Percentiles rank a stretch among this genome's conserved stretches.
These are phyloP conservation scores for Yarrowia galli DNA, from an alignment of 1,139 yeast species.

Conservation along the genomic window DNA sequence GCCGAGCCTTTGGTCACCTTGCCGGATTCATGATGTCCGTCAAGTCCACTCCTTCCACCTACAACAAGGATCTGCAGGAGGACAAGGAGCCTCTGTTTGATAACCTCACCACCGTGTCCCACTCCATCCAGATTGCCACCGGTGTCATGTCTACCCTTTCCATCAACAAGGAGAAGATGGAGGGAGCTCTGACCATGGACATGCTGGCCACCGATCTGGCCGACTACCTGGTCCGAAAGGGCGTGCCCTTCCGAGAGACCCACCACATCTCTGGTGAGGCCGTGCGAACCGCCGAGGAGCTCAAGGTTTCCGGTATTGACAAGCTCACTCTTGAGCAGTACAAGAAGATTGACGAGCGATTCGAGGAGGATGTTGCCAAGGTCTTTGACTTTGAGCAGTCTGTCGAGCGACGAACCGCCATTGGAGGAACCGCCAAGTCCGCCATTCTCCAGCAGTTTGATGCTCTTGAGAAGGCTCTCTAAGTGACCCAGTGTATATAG, in stretches of 20 bases:
- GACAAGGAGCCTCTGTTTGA: slow-evolving; percentile 98
- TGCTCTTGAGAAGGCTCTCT: slow-evolving; percentile 43
- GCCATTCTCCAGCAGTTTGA: slow-evolving; percentile 83
- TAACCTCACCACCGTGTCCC: slow-evolving; percentile 87
- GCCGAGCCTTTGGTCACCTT: slow-evolving; percentile 93
- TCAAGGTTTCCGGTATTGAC: slow-evolving; percentile 77
- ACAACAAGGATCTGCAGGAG: slow-evolving; percentile 98
- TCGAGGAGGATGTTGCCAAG: slow-evolving; percentile 77
- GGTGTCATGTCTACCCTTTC: slow-evolving; percentile 90
- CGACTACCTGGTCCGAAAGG: slow-evolving; percentile 94
- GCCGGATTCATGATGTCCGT: slow-evolving; percentile 96
- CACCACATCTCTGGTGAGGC: slow-evolving; percentile 98
- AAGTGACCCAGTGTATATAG: slow-evolving; percentile 7
- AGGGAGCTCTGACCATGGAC: slow-evolving; percentile 91
- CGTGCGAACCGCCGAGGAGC: slow-evolving; percentile 87
- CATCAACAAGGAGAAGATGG: slow-evolving; percentile 78
- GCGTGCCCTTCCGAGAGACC: slow-evolving; percentile 98
- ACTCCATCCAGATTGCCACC: slow-evolving; percentile 90
- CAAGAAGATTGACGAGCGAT: slow-evolving; percentile 77
- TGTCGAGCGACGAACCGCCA: slow-evolving; percentile 95
- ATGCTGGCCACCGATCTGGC: slow-evolving; percentile 99
- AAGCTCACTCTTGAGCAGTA: slow-evolving; percentile 78
- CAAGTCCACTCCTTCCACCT: slow-evolving; percentile 95
- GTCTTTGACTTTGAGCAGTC: slow-evolving; percentile 91
- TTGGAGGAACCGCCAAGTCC: slow-evolving; percentile 93